These are phyloP conservation scores for Venturia effusa DNA, from an alignment of 2,329 filamentous ascomycete species.

Conservation along the genomic window DNA sequence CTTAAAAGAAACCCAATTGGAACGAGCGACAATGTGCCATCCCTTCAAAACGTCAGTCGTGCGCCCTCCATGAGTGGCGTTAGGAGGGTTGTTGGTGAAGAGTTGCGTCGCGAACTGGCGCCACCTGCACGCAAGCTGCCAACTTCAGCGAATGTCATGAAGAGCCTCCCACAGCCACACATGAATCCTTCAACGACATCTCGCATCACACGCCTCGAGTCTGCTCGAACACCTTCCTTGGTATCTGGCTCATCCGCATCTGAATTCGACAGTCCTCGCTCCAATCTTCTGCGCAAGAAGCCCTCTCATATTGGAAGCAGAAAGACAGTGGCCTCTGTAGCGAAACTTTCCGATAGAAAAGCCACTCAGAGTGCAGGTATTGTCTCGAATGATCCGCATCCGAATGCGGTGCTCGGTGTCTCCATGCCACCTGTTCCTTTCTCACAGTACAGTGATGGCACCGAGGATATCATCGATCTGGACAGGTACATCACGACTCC, in stretches of 20 bases:
- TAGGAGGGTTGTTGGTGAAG: constrained; percentile 4
- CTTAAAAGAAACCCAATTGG: not conserved
- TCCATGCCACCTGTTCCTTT: constrained; percentile 25
- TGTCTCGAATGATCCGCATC: constrained; percentile 29
- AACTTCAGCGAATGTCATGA: not conserved
- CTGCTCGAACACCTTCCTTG: constrained; percentile 32
- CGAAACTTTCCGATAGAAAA: constrained; percentile 25
- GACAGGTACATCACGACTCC: constrained; percentile 25
- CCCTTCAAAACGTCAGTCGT: constrained; percentile 16
- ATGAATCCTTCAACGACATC: constrained; percentile 4
- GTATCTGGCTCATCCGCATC: constrained; percentile 38
- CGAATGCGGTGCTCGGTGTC: constrained; percentile 33
- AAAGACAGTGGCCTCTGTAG: constrained; percentile 22
- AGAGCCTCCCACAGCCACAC: not conserved
- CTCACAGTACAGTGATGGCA: not conserved
- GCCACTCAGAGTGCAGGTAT: constrained; percentile 17
- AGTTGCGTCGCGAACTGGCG: constrained; percentile 7
- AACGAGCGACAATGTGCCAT: constrained; percentile 19
- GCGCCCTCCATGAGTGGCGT: not conserved
- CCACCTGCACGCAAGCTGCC: not conserved
- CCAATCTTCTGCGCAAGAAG: constrained; percentile 33
- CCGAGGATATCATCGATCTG: constrained; percentile 15
- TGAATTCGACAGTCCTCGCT: constrained; percentile 34
- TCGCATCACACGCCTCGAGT: constrained; percentile 15
- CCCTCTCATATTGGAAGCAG: constrained; percentile 31